Percentiles rank a stretch among this genome's conserved stretches.
These are phyloP conservation scores for Acmispon strigosus DNA, from an alignment of 306 rosid species.

Conservation along the genomic window DNA sequence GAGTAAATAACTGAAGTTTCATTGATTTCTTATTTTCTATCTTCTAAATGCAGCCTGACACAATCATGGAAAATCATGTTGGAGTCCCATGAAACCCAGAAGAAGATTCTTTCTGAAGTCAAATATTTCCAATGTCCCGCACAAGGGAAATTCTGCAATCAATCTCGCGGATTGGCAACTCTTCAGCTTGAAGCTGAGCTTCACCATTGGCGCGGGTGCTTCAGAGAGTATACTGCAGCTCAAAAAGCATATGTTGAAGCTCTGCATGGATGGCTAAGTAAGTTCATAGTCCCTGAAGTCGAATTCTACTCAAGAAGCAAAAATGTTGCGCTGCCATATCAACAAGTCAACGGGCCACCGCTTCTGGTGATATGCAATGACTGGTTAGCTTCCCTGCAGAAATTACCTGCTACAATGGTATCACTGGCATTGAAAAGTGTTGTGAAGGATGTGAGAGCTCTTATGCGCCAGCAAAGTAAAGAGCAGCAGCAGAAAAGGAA, in stretches of 20 bases:
- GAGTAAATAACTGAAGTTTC: slow-evolving; percentile 15
- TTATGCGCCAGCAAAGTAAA: slow-evolving; percentile 66
- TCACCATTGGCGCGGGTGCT: slow-evolving; percentile 70
- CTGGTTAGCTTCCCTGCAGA: slow-evolving; percentile 70
- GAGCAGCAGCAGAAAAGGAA: slow-evolving; percentile 86
- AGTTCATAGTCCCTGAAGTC: slow-evolving; percentile 75
- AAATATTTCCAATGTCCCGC: slow-evolving; percentile 57
- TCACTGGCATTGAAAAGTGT: slow-evolving; percentile 52
- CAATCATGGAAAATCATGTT: slow-evolving; percentile 77
- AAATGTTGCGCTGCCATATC: slow-evolving; percentile 33
- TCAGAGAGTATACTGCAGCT: slow-evolving; percentile 57
- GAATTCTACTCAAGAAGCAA: slow-evolving; percentile 64
- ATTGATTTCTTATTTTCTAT: slow-evolving; percentile 24
- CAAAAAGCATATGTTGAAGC: slow-evolving; percentile 80
- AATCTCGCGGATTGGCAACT: slow-evolving; percentile 71
- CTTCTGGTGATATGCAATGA: slow-evolving; percentile 63
- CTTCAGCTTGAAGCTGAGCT: slow-evolving; percentile 74
- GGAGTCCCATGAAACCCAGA: slow-evolving; percentile 89
- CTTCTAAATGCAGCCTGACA: slow-evolving; percentile 65
- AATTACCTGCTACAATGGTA: slow-evolving; percentile 62
- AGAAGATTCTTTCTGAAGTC: slow-evolving; percentile 71
- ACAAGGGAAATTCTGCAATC: slow-evolving; percentile 60
- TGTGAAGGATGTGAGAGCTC: slow-evolving; percentile 57
- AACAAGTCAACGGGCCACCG: slow-evolving; percentile 58
- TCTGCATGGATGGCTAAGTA: slow-evolving; percentile 79